Percentiles rank a stretch among this genome's conserved stretches.
Evolutionary conservation across 176 grass and related monocot species (phyloP).

Genomic region (Eragrostis curvula): DNA sequence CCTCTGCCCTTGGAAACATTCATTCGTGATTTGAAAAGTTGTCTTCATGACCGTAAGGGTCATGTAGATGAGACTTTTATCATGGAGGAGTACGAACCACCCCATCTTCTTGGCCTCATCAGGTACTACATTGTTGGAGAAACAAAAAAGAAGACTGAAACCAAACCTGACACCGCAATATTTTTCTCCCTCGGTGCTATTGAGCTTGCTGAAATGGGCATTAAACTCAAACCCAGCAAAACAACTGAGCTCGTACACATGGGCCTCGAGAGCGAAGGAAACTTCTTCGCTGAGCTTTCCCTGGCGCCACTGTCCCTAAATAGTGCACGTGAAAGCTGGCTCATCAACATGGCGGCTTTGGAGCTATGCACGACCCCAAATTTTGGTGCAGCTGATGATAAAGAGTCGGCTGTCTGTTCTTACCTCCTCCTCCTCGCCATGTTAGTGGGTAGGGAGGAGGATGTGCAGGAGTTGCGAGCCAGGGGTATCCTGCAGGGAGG

Average conservation of each 20-base stretch:
- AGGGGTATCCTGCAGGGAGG: not conserved
- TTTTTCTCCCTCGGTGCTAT: not conserved
- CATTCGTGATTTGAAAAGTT: rapidly evolving
- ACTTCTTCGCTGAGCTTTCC: not conserved
- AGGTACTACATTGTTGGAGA: not conserved
- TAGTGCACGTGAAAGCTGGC: not conserved
- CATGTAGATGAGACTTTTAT: rapidly evolving
- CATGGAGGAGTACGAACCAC: not conserved
- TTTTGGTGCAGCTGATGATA: not conserved
- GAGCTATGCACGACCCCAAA: not conserved
- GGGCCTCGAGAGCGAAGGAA: not conserved
- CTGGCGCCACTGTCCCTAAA: not conserved
- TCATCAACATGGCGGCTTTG: not conserved
- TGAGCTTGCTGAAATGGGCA: slow-evolving; percentile 11
- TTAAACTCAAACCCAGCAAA: not conserved
- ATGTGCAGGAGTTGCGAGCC: not conserved
- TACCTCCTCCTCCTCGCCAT: not conserved
- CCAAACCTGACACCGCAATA: not conserved
- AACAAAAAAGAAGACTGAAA: not conserved
- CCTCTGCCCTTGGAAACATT: not conserved
- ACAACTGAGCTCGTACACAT: not conserved
- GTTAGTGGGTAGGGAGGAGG: not conserved
- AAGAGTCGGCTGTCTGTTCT: not conserved
- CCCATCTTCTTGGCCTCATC: slow-evolving; percentile 10
- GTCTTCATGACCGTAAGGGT: no score